Evolutionary conservation across 176 grass and related monocot species (phyloP).

Genomic region (Musa schizocarpa): DNA sequence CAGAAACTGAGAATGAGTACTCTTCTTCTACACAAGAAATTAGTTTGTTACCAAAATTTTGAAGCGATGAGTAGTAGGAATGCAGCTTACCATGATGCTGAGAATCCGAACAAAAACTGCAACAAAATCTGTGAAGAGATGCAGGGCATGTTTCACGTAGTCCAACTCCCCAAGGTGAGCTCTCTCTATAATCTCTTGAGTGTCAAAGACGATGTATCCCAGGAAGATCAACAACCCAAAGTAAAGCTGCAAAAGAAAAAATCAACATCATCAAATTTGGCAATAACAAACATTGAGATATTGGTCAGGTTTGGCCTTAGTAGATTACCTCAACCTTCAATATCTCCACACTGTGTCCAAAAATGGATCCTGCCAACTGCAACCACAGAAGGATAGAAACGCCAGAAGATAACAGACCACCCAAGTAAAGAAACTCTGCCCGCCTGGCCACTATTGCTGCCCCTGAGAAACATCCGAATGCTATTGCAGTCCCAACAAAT

Average conservation of each 20-base stretch:
- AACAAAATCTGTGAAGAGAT: conserved; percentile 90
- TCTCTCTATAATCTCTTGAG: conserved; percentile 94
- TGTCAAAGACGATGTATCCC: conserved; percentile 82
- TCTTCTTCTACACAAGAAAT: background rate
- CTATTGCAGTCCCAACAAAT: conserved; percentile 78
- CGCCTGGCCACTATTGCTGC: conserved; percentile 68
- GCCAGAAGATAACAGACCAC: conserved; percentile 71
- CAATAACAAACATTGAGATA: background rate
- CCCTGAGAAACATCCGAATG: conserved; percentile 84
- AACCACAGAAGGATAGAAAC: conserved; percentile 76
- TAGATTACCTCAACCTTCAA: conserved; percentile 76
- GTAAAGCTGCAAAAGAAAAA: conserved; percentile 44
- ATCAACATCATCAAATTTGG: background rate
- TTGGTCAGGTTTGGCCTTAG: no score
- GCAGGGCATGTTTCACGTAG: conserved; percentile 91
- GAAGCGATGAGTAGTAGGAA: no score
- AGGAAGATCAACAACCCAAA: conserved; percentile 78
- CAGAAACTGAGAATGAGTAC: background rate
- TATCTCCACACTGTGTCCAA: conserved; percentile 43
- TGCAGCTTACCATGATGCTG: conserved; percentile 62
- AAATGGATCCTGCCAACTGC: conserved; percentile 67
- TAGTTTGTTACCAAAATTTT: background rate
- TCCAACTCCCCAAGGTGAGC: conserved; percentile 68
- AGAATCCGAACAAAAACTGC: conserved; percentile 83
- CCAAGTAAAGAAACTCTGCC: conserved; percentile 80